Evolutionary conservation across 768 basidiomycete species (phyloP), one percentile per base, ranked within the genome.

Genomic region (Lentinula lateritia): DNA sequence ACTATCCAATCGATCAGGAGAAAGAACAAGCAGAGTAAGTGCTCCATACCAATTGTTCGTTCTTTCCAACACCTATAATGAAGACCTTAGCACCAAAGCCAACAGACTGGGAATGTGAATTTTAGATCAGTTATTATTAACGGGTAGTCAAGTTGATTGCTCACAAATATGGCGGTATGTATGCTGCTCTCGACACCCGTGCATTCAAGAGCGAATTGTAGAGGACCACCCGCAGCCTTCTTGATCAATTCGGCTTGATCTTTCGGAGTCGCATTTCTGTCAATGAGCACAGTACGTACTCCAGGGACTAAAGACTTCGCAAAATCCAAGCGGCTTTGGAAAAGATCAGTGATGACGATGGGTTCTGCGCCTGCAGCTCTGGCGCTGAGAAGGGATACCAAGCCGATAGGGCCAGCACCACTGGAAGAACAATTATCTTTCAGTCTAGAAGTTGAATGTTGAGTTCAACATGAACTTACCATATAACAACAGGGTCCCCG

Each of bases 291-390:
- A 8, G 85, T 82, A 16, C 78, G 80, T 23, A 85, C 84, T 34
- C 82, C 77, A 42, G 86, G 85, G 16, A 84, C 80, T 18, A 88
- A 71, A 55, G 77, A 79, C 73, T 83, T 85, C 5, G 87, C 87
- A 54, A 88, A 87, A 65, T 87, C 85, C 12, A 88, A 76, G 20
- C 87, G 83, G 61, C 76, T 84, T 66, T 85, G 82, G 70, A 88
- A 80, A 52, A 88, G 74, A 67, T 88, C 87, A 12, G 87, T 88
- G 42, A 88, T 88, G 53, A 88, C 76, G 62, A 88, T 81, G 6
- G 87, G 87, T 61, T 88, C 85, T 15, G 86, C 87, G 6, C 87
- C 87, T 45, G 87, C 87, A 52, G 87, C 87, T 50, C 84, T 77
- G 6, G 86, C 84, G 54, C 86, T 83, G 35, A 88, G 77, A 18